Base-by-base conservation (phyloP, 2,329 filamentous ascomycete species). In the Botrytis galanthina region DNA sequence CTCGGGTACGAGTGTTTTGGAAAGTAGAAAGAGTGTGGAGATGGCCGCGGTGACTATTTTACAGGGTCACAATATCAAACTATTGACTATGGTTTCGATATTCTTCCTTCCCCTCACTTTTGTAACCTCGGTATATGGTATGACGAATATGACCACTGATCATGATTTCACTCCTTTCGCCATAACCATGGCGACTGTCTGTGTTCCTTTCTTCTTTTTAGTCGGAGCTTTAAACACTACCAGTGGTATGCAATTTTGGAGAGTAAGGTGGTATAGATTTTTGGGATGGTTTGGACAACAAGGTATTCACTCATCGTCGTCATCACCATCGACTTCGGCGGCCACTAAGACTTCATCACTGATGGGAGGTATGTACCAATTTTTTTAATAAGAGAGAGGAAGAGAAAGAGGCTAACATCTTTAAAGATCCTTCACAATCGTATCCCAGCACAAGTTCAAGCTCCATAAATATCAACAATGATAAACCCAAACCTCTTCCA, bases 41-140 rank as follows among this genome's bases (percentile, higher is more conserved):
- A 79, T 85, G 66, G 82, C 84, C 1, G 83, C 84, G 63, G 85
- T 86, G 20, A 86, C 85, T 0, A 84, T 87, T 32, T 82, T 86
- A 73, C 89, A 91, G 78, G 88, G 89, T 2, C 86, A 89, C 75
- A 90, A 90, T 78, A 89, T 90, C 77, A 88, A 88, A 75, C 82
- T 87, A 46, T 78, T 91, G 64, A 90, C 89, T 7, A 84, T 89
- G 75, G 76, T 78, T 32, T 75, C 77, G 64, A 86, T 90, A 78
- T 85, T 90, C 75, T 90, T 90, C 78, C 82, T 90, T 32, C 89
- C 88, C 3, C 80, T 90, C 35, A 90, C 87, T 0, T 90, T 90
- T 78, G 88, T 89, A 10, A 90, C 88, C 76, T 87, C 85, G 48
- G 85, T 90, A 70, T 89, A 87, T 74, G 87, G 88, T 42, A 87